A percentile compares a stretch with the other conserved stretches of the same genome.
Conservation (phyloP, 148 eudicot genomes). For the Chenopodium suecicum region DNA sequence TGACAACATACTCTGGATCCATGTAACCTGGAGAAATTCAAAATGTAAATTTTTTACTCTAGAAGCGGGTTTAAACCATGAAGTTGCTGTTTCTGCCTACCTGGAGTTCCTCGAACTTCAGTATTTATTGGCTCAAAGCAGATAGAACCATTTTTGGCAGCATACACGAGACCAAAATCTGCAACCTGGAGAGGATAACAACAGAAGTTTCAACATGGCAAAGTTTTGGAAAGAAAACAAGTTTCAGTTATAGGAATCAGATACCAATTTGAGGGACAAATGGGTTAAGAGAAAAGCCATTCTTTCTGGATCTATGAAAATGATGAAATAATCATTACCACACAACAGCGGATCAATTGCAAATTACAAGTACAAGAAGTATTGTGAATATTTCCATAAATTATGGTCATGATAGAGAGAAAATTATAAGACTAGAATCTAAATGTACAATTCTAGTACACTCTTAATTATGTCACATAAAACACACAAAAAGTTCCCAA, state of each 20-base stretch:
- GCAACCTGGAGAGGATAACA: constrained; percentile 62
- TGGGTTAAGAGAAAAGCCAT: too few species aligned
- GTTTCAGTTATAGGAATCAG: background rate
- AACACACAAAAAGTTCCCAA: constrained; percentile 1
- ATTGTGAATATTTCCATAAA: background rate
- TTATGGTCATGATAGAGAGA: too few species aligned
- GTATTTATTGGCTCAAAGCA: constrained; percentile 90
- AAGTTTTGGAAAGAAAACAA: background rate
- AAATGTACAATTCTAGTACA: too few species aligned
- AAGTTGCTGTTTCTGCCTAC: constrained; percentile 32
- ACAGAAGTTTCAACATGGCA: background rate
- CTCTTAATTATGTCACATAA: background rate
- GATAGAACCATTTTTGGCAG: constrained; percentile 85
- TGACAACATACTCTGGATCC: constrained; percentile 91
- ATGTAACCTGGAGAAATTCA: constrained; percentile 62
- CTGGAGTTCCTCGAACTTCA: constrained; percentile 95
- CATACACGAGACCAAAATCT: constrained; percentile 94
- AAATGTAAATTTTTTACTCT: background rate
- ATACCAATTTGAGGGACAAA: background rate
- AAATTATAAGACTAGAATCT: too few species aligned
- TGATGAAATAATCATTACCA: background rate
- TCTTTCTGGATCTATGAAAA: background rate
- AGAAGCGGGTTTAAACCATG: background rate
- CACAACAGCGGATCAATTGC: background rate
- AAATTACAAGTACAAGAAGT: background rate